A percentile compares a stretch with the other conserved stretches of the same genome.
phyloP scores from a whole-genome alignment of 1,139 yeast species.

The Geotrichum siamense region DNA sequence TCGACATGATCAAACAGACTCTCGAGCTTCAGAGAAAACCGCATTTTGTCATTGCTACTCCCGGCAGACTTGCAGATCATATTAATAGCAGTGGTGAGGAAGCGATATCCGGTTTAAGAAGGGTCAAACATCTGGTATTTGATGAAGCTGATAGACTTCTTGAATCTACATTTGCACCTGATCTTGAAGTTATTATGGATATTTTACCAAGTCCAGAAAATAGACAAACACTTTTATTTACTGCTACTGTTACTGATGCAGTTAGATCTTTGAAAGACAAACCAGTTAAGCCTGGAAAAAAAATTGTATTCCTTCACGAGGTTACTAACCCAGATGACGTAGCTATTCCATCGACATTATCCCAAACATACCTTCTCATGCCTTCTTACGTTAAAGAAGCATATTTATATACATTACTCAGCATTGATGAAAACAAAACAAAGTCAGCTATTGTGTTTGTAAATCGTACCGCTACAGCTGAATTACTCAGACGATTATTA shows the following conservation, averaged over 20 bases:
- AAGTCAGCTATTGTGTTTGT: slow-evolving; percentile 81
- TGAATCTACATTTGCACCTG: slow-evolving; percentile 76
- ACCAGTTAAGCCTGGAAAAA: slow-evolving; percentile 54
- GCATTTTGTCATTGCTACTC: slow-evolving; percentile 94
- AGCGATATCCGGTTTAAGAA: slow-evolving; percentile 66
- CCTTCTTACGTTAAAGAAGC: slow-evolving; percentile 92
- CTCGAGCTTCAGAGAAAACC: slow-evolving; percentile 74
- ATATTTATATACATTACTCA: slow-evolving; percentile 61
- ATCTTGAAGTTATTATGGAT: slow-evolving; percentile 59
- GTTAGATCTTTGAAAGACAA: slow-evolving; percentile 72
- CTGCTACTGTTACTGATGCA: slow-evolving; percentile 94
- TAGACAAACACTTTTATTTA: slow-evolving; percentile 83
- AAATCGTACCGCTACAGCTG: slow-evolving; percentile 86
- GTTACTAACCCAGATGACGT: slow-evolving; percentile 58
- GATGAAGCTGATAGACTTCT: slow-evolving; percentile 95
- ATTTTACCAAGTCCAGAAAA: slow-evolving; percentile 61
- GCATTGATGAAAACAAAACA: slow-evolving; percentile 53
- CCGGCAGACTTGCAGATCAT: slow-evolving; percentile 94
- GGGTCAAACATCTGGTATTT: slow-evolving; percentile 72
- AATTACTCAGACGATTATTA: slow-evolving; percentile 68
- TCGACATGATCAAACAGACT: slow-evolving; percentile 82
- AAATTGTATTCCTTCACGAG: slow-evolving; percentile 71
- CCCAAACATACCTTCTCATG: slow-evolving; percentile 46
- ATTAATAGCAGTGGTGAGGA: slow-evolving; percentile 85
- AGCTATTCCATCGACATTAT: slow-evolving; percentile 71